phyloP scores from a whole-genome alignment of 2,329 filamentous ascomycete species.

The Macroventuria anomochaeta region DNA sequence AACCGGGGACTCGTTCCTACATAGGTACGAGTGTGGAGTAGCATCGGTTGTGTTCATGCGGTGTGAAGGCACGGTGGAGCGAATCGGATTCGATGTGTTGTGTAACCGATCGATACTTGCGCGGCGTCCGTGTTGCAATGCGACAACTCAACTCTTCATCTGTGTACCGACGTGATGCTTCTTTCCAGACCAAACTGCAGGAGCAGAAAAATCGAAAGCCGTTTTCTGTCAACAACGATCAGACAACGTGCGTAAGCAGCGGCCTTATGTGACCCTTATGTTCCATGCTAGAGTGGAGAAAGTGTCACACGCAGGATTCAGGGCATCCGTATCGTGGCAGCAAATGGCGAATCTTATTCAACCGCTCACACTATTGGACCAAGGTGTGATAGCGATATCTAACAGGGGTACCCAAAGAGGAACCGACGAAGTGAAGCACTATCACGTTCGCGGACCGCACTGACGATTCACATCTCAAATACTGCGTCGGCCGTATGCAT shows the following conservation, averaged over 20 bases:
- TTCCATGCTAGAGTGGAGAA: conserved; percentile 39
- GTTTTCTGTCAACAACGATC: conserved; percentile 21
- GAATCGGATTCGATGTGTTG: conserved; percentile 29
- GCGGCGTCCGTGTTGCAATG: conserved; percentile 31
- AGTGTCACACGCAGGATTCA: conserved; percentile 42
- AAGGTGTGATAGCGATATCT: conserved; percentile 46
- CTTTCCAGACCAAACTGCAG: neutral
- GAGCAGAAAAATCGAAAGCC: conserved; percentile 5
- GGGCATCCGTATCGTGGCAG: conserved; percentile 37
- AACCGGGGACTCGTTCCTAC: conserved; percentile 37
- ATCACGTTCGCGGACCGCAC: conserved; percentile 38
- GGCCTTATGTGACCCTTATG: conserved; percentile 41
- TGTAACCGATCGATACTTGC: conserved; percentile 32
- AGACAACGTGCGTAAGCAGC: conserved; percentile 39
- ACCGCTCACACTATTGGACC: conserved; percentile 51
- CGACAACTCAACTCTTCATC: conserved; percentile 32
- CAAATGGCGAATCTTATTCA: conserved; percentile 46
- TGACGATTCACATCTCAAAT: conserved; percentile 27
- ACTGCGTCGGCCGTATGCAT: conserved; percentile 25
- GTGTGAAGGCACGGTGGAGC: conserved; percentile 39
- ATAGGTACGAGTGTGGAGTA: conserved; percentile 38
- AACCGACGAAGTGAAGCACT: conserved; percentile 33
- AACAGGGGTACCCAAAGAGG: conserved; percentile 32
- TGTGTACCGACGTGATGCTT: conserved; percentile 17
- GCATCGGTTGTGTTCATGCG: conserved; percentile 39